Percentiles rank a stretch among this genome's conserved stretches.
phyloP scores from a whole-genome alignment of 768 basidiomycete genomes.

The Naganishia vaughanmartiniae region DNA sequence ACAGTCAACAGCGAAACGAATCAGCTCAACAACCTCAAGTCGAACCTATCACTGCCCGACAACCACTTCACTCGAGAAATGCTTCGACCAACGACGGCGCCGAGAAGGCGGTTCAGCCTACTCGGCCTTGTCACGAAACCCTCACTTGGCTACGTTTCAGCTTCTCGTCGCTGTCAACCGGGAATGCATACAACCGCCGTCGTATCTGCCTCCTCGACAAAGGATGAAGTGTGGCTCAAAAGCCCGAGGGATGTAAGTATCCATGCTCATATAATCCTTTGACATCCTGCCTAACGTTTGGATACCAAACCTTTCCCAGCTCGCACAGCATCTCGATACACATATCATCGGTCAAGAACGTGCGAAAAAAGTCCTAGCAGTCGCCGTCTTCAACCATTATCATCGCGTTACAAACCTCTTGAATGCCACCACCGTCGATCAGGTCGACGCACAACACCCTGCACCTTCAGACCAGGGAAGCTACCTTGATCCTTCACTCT shows the following conservation, averaged over 20 bases:
- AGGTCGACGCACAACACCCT: neutral
- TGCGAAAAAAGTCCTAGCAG: conserved; percentile 89
- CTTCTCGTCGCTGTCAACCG: neutral
- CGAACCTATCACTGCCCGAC: neutral
- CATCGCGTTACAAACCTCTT: conserved; percentile 59
- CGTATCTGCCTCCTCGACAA: neutral
- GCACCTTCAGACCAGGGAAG: neutral
- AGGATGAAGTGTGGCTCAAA: conserved; percentile 27
- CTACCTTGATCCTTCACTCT: neutral
- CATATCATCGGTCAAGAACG: conserved; percentile 87
- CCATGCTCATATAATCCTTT: neutral
- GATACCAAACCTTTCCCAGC: conserved; percentile 56
- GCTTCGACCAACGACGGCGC: neutral
- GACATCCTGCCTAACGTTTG: neutral
- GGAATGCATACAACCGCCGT: neutral
- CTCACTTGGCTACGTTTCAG: no score
- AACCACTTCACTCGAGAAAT: neutral
- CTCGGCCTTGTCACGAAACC: neutral
- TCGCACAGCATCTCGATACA: conserved; percentile 79
- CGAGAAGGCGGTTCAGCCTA: neutral
- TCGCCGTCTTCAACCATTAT: conserved; percentile 94
- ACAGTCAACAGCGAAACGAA: neutral
- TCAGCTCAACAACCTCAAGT: neutral
- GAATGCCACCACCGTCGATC: neutral
- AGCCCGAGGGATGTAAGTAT: conserved; percentile 28